Conservation (phyloP, 441 rosid genomes). For the Bruguiera hainesii region DNA sequence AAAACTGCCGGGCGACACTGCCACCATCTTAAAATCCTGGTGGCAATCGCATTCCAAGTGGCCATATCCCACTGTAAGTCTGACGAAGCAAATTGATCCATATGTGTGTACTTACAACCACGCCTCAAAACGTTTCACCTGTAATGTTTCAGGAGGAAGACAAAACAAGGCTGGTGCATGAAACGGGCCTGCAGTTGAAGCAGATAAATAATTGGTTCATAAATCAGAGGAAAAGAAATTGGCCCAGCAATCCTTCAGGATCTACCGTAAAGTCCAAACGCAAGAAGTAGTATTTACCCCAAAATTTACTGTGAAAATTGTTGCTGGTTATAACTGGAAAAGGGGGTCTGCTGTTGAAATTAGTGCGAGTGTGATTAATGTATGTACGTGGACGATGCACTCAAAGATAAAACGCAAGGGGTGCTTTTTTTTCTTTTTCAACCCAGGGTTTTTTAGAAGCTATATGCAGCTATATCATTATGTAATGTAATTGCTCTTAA, state of each 20-base stretch:
- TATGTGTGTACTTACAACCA: not conserved
- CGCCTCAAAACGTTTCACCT: not conserved
- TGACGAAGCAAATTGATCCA: not conserved
- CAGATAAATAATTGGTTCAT: slow-evolving; percentile 99
- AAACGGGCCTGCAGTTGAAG: slow-evolving; percentile 92
- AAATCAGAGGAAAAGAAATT: slow-evolving; percentile 93
- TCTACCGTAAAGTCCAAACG: slow-evolving; percentile 86
- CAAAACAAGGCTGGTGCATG: slow-evolving; percentile 87
- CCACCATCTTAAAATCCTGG: slow-evolving; percentile 88
- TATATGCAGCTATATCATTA: no score
- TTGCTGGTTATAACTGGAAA: slow-evolving; percentile 18
- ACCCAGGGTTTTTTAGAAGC: no score
- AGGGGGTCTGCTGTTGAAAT: not conserved
- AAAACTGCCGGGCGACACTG: slow-evolving; percentile 92
- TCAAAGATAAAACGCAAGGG: no score
- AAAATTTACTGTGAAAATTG: slow-evolving; percentile 5
- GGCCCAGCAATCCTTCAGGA: slow-evolving; percentile 93
- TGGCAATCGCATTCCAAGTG: slow-evolving; percentile 97
- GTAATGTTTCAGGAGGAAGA: slow-evolving; percentile 76
- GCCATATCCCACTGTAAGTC: slow-evolving; percentile 94
- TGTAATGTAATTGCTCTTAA: no score
- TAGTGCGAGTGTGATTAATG: no score
- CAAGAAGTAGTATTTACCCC: slow-evolving; percentile 53
- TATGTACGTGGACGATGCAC: no score
- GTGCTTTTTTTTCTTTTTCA: no score